Conservation (phyloP, 2,329 filamentous ascomycete species). For the Myriosclerotinia curreyana region DNA sequence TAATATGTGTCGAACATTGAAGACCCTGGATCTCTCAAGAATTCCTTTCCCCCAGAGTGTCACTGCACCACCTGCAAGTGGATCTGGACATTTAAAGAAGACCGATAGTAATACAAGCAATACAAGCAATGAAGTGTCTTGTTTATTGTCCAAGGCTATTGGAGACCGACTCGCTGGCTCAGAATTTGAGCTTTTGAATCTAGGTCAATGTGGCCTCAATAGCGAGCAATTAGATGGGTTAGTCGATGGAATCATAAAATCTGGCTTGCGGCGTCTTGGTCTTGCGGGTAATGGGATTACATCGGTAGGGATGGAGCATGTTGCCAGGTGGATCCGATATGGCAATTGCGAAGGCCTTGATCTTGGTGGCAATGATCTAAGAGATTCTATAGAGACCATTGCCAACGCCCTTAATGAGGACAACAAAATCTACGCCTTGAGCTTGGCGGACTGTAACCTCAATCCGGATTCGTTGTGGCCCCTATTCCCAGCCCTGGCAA, state of each 20-base stretch:
- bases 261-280: conserved; percentile 74
- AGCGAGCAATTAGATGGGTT: conserved; percentile 70
- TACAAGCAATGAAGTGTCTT: conserved; percentile 46
- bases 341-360: conserved; percentile 85
- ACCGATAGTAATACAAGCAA: conserved; percentile 24
- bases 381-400: conserved; percentile 53
- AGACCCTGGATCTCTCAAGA: conserved; percentile 81
- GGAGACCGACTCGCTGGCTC: conserved; percentile 72
- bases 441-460: conserved; percentile 81
- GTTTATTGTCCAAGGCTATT: conserved; percentile 71
- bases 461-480: conserved; percentile 68
- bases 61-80: conserved; percentile 24
- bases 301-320: conserved; percentile 68
- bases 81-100: conserved; percentile 29
- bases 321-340: conserved; percentile 71
- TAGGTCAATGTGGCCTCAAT: conserved; percentile 74
- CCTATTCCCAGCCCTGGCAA: conserved; percentile 70
- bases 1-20: conserved; percentile 83
- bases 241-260: conserved; percentile 77
- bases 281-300: conserved; percentile 80
- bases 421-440: conserved; percentile 72
- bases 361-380: conserved; percentile 76
- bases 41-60: conserved; percentile 65
- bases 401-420: conserved; percentile 52
- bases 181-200: conserved; percentile 75